Base-by-base conservation (phyloP, 1,139 yeast genomes). In the Yamadazyma atlantica region DNA sequence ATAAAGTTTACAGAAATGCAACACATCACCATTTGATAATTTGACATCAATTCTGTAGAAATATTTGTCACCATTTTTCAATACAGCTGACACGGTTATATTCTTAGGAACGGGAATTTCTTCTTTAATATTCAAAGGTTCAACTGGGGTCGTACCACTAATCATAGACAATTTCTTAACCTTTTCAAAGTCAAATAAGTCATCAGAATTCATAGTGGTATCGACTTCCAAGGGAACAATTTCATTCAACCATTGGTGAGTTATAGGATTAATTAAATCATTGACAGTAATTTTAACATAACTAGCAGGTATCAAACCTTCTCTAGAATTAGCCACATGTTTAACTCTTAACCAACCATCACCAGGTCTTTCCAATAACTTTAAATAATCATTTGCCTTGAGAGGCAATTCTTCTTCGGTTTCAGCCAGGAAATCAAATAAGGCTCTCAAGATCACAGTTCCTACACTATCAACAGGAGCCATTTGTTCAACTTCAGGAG, bases 311-410 rank as follows among this genome's bases (percentile, higher is more conserved):
- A 70, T 62, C 24, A 70, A 49, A 0, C 75, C 76, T 3, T 68
- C 66, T 10, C 46, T 43, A 6, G 45, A 46, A 36, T 58, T 60
- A 41, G 64, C 67, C 32, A 70, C 57, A 35, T 58, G 64, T 43
- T 64, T 67, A 27, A 70, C 76, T 40, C 63, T 48, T 8, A 70
- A 45, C 76, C 76, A 70, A 3, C 75, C 76, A 46, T 66, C 64
- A 2, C 69, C 68, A 2, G 64, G 66, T 29, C 68, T 50, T 40
- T 67, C 67, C 29, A 70, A 42, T 29, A 70, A 53, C 48, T 66
- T 70, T 30, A 70, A 50, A 28, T 66, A 60, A 31, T 66, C 73
- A 9, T 73, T 72, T 38, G 62, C 60, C 14, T 47, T 52, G 7
- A 64, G 51, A 19, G 60, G 41, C 34, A 70, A 58, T 44, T 70